Conservation (phyloP, 176 grass and related monocot genomes). For the Aegilops bicornis region DNA sequence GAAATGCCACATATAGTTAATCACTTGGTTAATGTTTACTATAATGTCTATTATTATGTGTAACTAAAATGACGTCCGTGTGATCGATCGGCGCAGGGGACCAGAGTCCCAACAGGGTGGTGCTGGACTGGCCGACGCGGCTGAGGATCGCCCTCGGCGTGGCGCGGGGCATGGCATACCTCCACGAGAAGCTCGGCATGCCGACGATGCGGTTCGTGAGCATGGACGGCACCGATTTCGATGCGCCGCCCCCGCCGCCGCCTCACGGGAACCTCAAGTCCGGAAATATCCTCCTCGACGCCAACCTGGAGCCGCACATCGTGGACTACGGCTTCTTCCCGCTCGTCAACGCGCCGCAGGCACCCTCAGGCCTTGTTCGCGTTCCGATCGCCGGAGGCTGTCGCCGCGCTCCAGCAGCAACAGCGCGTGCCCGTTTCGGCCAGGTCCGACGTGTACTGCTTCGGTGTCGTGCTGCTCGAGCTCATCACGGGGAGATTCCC, state of each 20-base stretch:
- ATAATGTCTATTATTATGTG: too few species aligned
- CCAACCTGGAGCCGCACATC: slow-evolving; percentile 44
- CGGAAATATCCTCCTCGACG: slow-evolving; percentile 63
- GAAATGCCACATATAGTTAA: background rate
- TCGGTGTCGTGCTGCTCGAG: slow-evolving; percentile 70
- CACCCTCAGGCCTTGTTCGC: slow-evolving; percentile 59
- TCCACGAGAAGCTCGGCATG: slow-evolving; percentile 48
- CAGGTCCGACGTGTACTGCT: slow-evolving; percentile 75
- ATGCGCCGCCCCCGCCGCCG: slow-evolving; percentile 45
- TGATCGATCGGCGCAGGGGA: slow-evolving; percentile 36
- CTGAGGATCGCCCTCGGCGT: slow-evolving; percentile 52
- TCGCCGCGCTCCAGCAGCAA: slow-evolving; percentile 11
- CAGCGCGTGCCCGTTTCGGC: slow-evolving; percentile 25
- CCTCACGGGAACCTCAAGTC: slow-evolving; percentile 84
- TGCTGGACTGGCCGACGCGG: slow-evolving; percentile 49
- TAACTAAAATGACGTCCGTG: background rate
- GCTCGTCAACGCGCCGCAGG: slow-evolving; percentile 48
- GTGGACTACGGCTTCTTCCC: slow-evolving; percentile 60
- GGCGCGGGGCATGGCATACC: slow-evolving; percentile 52
- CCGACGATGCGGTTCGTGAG: slow-evolving; percentile 25
- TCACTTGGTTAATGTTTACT: background rate
- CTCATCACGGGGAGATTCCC: slow-evolving; percentile 64
- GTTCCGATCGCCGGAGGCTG: slow-evolving; percentile 58
- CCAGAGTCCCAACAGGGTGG: slow-evolving; percentile 35
- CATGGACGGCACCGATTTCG: slow-evolving; percentile 49